Evolutionary conservation across 2,329 filamentous ascomycete species (phyloP).

Genomic region (Bimuria novae-zelandiae): DNA sequence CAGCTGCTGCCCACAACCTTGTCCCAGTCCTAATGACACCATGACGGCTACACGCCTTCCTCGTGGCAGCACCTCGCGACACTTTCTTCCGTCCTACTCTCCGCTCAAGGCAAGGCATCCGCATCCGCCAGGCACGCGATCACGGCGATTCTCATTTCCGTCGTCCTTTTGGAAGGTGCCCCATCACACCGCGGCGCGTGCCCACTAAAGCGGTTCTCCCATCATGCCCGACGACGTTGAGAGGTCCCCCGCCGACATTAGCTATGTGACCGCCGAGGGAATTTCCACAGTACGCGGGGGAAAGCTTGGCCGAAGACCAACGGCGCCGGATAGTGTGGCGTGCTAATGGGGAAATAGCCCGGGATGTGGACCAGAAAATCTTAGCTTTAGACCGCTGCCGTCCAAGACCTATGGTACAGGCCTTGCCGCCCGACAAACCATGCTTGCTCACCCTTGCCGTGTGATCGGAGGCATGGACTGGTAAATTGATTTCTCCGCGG

Average conservation of each 20-base stretch:
- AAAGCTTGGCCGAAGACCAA: too few relatives aligned
- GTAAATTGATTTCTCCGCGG: not conserved
- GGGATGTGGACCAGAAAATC: slow-evolving; percentile 3
- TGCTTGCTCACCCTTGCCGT: slow-evolving; percentile 1
- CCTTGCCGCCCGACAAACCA: not conserved
- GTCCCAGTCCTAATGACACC: not conserved
- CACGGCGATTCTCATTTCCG: not conserved
- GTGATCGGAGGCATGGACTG: not conserved
- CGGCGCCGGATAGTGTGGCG: not conserved
- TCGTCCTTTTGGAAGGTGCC: slow-evolving; percentile 2
- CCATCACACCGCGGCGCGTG: not conserved
- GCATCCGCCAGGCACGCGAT: slow-evolving; percentile 5
- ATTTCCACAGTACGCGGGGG: not conserved
- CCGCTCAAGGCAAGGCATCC: not conserved
- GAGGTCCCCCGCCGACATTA: too few relatives aligned
- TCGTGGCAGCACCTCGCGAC: slow-evolving; percentile 3
- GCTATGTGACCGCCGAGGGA: not conserved
- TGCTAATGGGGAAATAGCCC: not conserved
- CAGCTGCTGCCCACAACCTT: not conserved
- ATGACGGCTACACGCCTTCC: not conserved
- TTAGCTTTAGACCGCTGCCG: not conserved
- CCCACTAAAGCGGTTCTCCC: not conserved
- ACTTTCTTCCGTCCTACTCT: not conserved
- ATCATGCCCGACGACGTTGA: not conserved
- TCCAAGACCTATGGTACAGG: not conserved